phyloP scores from a whole-genome alignment of 2,329 filamentous ascomycete genomes.

The Aureobasidium musti region DNA sequence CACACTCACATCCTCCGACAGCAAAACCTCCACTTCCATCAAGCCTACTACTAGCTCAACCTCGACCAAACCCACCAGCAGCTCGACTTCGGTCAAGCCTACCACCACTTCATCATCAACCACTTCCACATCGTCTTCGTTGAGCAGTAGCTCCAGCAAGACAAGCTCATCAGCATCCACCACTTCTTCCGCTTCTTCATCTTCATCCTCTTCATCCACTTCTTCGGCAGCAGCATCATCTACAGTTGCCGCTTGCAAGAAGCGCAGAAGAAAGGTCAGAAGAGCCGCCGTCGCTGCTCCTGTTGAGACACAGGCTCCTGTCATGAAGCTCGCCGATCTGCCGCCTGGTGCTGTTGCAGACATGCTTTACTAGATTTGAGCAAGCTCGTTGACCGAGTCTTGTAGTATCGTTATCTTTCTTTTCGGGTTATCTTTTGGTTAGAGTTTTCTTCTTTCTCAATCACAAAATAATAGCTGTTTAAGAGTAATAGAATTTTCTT shows the following conservation, averaged over 20 bases:
- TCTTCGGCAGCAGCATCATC: slow-evolving; percentile 14
- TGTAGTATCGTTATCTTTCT: not conserved
- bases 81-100: not conserved
- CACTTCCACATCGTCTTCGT: not conserved
- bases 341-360: slow-evolving; percentile 8
- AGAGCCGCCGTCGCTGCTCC: slow-evolving; percentile 2
- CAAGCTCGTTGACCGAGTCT: slow-evolving; percentile 12
- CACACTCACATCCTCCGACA: slow-evolving; percentile 22
- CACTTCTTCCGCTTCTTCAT: not conserved
- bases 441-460: not conserved
- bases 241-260: slow-evolving; percentile 1
- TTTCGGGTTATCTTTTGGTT: not conserved
- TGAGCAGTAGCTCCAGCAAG: not conserved
- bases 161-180: not conserved
- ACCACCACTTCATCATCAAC: not conserved
- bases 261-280: slow-evolving; percentile 23
- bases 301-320: not conserved
- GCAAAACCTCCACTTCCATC: slow-evolving; percentile 1
- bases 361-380: not conserved
- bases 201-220: not conserved
- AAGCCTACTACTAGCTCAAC: not conserved
- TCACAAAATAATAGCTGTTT: not conserved
- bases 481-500: not conserved
- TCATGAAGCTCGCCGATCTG: slow-evolving; percentile 8
- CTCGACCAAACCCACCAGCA: not conserved